Evolutionary conservation across 2,329 filamentous ascomycete species (phyloP).

Genomic region (Myriosclerotinia curreyana): DNA sequence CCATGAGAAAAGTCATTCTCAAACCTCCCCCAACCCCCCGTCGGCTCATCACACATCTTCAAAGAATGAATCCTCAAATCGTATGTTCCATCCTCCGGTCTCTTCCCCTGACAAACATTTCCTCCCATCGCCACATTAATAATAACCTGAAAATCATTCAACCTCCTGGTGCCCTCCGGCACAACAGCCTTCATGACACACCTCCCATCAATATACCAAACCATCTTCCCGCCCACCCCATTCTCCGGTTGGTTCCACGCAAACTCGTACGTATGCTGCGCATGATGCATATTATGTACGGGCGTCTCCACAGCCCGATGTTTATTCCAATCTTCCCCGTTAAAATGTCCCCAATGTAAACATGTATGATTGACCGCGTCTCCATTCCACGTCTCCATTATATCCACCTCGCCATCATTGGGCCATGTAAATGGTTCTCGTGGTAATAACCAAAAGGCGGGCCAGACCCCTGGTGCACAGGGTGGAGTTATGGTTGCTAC

Average conservation of each 20-base stretch:
- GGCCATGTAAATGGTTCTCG: conserved; percentile 58
- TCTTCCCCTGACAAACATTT: conserved; percentile 53
- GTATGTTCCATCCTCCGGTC: conserved; percentile 52
- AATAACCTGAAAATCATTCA: conserved; percentile 55
- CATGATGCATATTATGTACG: conserved; percentile 47
- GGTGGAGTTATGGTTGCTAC: conserved; percentile 52
- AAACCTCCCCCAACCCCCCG: conserved; percentile 55
- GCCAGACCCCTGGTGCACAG: conserved; percentile 57
- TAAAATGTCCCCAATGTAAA: conserved; percentile 57
- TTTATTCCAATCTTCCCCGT: conserved; percentile 53
- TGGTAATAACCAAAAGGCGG: conserved; percentile 60
- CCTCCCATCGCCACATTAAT: conserved; percentile 63
- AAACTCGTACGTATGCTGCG: conserved; percentile 53
- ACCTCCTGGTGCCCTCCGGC: conserved; percentile 50
- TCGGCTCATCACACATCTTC: conserved; percentile 51
- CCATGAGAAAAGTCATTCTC: conserved; percentile 47
- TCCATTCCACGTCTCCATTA: conserved; percentile 61
- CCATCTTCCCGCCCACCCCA: conserved; percentile 46
- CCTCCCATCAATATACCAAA: conserved; percentile 59
- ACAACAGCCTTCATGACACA: conserved; percentile 56
- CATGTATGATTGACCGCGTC: conserved; percentile 54
- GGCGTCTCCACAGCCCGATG: conserved; percentile 53
- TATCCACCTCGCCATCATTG: conserved; percentile 57
- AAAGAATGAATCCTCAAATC: conserved; percentile 55
- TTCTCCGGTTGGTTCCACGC: conserved; percentile 51